Conservation (phyloP, 371 early-diverging fungal species). For the Mucor velutinosus region DNA sequence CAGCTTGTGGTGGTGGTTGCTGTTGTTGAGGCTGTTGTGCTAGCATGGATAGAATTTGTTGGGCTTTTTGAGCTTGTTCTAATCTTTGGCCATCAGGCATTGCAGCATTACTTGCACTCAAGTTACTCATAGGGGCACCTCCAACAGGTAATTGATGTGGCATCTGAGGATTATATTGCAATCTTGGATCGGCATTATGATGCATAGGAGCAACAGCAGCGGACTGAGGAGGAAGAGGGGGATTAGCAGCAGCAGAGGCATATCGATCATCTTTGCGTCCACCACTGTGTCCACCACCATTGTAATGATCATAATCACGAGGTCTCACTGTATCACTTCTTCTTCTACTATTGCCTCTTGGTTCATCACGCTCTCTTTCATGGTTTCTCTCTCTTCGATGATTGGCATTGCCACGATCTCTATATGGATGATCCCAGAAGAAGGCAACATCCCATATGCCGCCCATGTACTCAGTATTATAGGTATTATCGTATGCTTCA, state of each 20-base stretch:
- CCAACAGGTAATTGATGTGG: neutral
- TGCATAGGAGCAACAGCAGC: neutral
- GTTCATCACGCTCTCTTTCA: slow-evolving; percentile 8
- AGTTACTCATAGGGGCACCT: neutral
- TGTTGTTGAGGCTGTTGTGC: slow-evolving; percentile 15
- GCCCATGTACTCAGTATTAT: slow-evolving; percentile 40
- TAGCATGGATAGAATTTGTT: slow-evolving; percentile 26
- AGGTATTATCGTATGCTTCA: slow-evolving; percentile 40
- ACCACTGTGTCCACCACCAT: neutral
- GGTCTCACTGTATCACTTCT: slow-evolving; percentile 6
- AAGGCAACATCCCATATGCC: slow-evolving; percentile 51
- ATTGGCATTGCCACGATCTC: slow-evolving; percentile 28
- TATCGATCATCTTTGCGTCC: slow-evolving; percentile 5
- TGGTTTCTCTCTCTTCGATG: slow-evolving; percentile 11
- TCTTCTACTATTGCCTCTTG: slow-evolving; percentile 7
- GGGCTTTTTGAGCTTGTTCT: slow-evolving; percentile 38
- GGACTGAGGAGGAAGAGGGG: neutral
- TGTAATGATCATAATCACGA: slow-evolving; percentile 12
- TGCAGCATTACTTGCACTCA: neutral
- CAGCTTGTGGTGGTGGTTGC: slow-evolving; percentile 5
- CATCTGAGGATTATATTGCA: slow-evolving; percentile 5
- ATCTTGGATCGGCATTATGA: slow-evolving; percentile 14
- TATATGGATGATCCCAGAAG: slow-evolving; percentile 57
- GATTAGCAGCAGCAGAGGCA: neutral
- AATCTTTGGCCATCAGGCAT: slow-evolving; percentile 16